Evolutionary conservation across 2,329 filamentous ascomycete species (phyloP).

Genomic region (Alternaria solani): DNA sequence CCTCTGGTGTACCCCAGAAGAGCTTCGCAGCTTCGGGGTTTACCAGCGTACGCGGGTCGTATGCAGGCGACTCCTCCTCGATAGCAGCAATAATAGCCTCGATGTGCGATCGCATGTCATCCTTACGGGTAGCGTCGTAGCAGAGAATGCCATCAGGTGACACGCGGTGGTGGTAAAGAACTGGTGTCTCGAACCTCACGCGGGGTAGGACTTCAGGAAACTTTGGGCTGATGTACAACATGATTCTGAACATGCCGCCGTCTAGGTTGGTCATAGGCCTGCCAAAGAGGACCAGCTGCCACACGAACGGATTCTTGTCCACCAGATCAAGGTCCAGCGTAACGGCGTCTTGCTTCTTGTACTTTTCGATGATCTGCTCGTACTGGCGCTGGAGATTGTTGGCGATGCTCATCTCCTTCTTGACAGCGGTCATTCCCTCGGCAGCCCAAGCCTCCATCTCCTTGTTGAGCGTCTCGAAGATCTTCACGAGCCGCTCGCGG

Average conservation of each 20-base stretch:
- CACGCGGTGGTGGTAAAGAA: constrained; percentile 85
- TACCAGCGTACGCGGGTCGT: constrained; percentile 88
- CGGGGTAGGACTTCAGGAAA: constrained; percentile 92
- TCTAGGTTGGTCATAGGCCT: constrained; percentile 92
- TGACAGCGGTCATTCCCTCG: constrained; percentile 70
- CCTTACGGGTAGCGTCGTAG: constrained; percentile 71
- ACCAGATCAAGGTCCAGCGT: constrained; percentile 80
- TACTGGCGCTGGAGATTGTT: constrained; percentile 85
- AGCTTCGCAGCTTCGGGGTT: constrained; percentile 85
- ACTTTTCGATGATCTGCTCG: constrained; percentile 78
- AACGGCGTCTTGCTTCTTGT: constrained; percentile 73
- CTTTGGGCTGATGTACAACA: constrained; percentile 78
- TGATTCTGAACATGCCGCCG: constrained; percentile 83
- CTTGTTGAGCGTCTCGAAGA: constrained; percentile 74
- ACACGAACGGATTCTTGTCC: constrained; percentile 86
- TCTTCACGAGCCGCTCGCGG: constrained; percentile 70
- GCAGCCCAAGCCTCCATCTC: constrained; percentile 76
- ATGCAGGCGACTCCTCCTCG: constrained; percentile 88
- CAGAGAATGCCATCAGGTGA: constrained; percentile 81
- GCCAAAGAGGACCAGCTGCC: constrained; percentile 89
- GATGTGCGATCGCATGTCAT: constrained; percentile 84
- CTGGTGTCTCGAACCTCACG: constrained; percentile 77
- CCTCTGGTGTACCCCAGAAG: constrained; percentile 81
- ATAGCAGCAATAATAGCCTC: constrained; percentile 81
- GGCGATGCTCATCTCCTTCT: constrained; percentile 76